Conservation (phyloP, 2,329 filamentous ascomycete genomes). For the Penicillium hordei region DNA sequence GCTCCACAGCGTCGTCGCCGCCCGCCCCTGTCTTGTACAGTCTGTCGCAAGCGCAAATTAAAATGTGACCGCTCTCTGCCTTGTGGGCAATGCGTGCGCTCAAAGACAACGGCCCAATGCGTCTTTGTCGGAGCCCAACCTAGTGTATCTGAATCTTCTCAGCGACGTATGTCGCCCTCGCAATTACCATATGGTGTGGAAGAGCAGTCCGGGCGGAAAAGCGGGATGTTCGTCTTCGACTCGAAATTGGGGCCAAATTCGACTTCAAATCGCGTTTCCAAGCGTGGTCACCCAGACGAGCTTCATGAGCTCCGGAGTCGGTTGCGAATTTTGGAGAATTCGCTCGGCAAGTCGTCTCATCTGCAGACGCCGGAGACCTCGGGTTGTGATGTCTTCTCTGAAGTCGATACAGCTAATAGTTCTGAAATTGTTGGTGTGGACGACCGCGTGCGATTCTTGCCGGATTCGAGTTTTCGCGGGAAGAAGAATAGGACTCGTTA, state of each 20-base stretch:
- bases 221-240: constrained; percentile 37
- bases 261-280: constrained; percentile 23
- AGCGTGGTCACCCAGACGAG: constrained; percentile 28
- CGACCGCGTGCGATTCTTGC: constrained; percentile 30
- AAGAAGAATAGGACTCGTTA: constrained; percentile 32
- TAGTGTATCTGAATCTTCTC: background rate
- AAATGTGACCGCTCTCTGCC: constrained; percentile 74
- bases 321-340: constrained; percentile 29
- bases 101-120: constrained; percentile 53
- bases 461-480: constrained; percentile 32
- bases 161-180: constrained; percentile 20
- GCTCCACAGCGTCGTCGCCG: constrained; percentile 52
- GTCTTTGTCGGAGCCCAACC: constrained; percentile 46
- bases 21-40: constrained; percentile 67
- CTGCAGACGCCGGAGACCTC: constrained; percentile 30
- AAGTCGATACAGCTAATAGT: constrained; percentile 13
- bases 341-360: constrained; percentile 22
- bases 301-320: constrained; percentile 32
- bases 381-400: constrained; percentile 16
- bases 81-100: constrained; percentile 62
- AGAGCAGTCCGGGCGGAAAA: constrained; percentile 17
- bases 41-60: constrained; percentile 72
- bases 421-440: constrained; percentile 23
- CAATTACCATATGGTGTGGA: constrained; percentile 7
- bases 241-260: constrained; percentile 28